phyloP scores from a whole-genome alignment of 331 rosid genomes.

The Malus hybrid region DNA sequence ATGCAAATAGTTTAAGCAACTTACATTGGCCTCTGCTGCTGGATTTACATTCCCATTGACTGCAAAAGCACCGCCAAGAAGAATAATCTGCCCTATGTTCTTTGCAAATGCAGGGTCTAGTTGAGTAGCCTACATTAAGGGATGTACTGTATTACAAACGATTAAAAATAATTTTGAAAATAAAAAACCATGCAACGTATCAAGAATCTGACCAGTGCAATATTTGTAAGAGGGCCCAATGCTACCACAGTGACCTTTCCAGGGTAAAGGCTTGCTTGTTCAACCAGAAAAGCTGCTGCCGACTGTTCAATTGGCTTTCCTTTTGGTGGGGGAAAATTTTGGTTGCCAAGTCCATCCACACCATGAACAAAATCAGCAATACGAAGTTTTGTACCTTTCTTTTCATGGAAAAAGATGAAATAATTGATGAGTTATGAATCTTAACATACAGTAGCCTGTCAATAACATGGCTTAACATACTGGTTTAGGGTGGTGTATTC shows the following conservation, averaged over 20 bases:
- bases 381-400: conserved; percentile 73
- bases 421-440: conserved; percentile 1
- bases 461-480: neutral
- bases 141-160: conserved; percentile 6
- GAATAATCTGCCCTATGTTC: conserved; percentile 70
- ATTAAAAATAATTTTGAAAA: neutral
- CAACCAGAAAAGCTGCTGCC: conserved; percentile 63
- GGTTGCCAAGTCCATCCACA: conserved; percentile 91
- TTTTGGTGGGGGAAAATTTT: conserved; percentile 77
- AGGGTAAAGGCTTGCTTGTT: conserved; percentile 70
- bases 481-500: no score
- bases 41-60: conserved; percentile 96
- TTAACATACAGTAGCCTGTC: neutral
- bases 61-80: conserved; percentile 87
- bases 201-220: conserved; percentile 60
- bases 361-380: conserved; percentile 94
- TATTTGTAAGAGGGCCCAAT: conserved; percentile 86
- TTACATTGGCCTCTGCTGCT: conserved; percentile 89
- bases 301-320: conserved; percentile 70
- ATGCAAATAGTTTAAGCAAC: conserved; percentile 14
- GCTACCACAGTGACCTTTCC: conserved; percentile 83
- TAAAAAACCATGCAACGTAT: neutral
- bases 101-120: conserved; percentile 62
- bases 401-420: conserved; percentile 4
- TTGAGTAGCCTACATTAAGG: conserved; percentile 57